These are phyloP conservation scores for Saccharomycopsis selenospora DNA, from an alignment of 805 yeast species.

Conservation along the genomic window DNA sequence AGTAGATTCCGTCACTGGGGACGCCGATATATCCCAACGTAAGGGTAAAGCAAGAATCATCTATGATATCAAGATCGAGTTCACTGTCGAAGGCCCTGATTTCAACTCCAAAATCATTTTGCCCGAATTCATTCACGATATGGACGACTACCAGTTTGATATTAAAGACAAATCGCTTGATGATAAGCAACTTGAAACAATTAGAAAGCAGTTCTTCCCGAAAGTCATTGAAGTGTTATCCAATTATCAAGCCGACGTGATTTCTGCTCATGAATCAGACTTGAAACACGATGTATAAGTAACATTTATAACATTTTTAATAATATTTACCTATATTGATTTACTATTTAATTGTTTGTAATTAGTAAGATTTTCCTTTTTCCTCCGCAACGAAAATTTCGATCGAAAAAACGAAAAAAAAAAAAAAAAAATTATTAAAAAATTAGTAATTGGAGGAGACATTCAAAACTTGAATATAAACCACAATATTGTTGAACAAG, in stretches of 20 bases:
- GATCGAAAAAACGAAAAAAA: no score
- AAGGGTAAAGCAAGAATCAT: conserved; percentile 75
- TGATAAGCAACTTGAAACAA: conserved; percentile 31
- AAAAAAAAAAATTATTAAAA: no score
- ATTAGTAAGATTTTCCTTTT: no score
- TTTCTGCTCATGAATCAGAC: conserved; percentile 53
- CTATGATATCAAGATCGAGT: conserved; percentile 53
- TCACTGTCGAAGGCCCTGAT: conserved; percentile 36
- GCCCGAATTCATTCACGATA: conserved; percentile 70
- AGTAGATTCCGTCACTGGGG: conserved; percentile 49
- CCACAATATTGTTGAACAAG: no score
- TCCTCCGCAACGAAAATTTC: no score
- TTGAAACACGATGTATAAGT: conserved; percentile 48
- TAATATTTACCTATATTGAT: no score
- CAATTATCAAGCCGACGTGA: conserved; percentile 56
- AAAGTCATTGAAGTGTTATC: conserved; percentile 39
- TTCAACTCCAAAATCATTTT: conserved; percentile 40
- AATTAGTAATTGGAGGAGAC: no score
- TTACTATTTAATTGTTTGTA: no score
- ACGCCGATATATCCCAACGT: conserved; percentile 78
- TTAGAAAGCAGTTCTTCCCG: conserved; percentile 48
- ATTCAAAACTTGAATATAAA: no score
- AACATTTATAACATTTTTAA: no score
- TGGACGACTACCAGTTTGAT: conserved; percentile 52
- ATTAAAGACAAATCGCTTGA: conserved; percentile 37